These are phyloP conservation scores for Botrytis paeoniae DNA, from an alignment of 2,329 filamentous ascomycete species.

Conservation along the genomic window DNA sequence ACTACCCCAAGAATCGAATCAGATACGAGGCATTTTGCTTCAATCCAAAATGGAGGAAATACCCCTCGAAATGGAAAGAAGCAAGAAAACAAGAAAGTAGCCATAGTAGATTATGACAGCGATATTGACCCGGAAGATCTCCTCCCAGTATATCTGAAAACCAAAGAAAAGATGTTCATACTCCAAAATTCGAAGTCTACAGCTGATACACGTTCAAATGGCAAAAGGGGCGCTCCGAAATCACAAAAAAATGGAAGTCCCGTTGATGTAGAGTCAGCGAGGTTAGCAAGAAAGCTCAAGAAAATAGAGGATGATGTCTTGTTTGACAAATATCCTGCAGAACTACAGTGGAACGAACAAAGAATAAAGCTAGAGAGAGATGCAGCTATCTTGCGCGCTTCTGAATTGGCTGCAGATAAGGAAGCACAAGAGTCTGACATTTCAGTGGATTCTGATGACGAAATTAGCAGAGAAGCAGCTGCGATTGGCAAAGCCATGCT, in stretches of 20 bases:
- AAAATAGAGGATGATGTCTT: conserved; percentile 75
- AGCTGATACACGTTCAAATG: conserved; percentile 38
- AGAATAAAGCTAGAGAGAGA: conserved; percentile 61
- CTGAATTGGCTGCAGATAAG: conserved; percentile 24
- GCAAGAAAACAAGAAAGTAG: conserved; percentile 23
- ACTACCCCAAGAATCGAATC: conserved; percentile 35
- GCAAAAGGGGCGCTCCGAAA: conserved; percentile 20
- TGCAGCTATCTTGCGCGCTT: conserved; percentile 48
- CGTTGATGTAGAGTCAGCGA: conserved; percentile 49
- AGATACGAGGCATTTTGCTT: conserved; percentile 34
- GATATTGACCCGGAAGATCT: conserved; percentile 74
- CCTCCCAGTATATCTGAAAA: conserved; percentile 71
- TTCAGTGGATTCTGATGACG: conserved; percentile 44
- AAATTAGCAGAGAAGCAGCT: conserved; percentile 54
- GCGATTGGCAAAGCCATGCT: conserved; percentile 58
- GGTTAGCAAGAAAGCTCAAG: conserved; percentile 69
- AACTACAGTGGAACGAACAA: conserved; percentile 61
- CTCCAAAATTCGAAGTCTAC: conserved; percentile 51
- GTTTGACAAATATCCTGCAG: conserved; percentile 65
- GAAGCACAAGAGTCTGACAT: conserved; percentile 31
- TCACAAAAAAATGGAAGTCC: conserved; percentile 22
- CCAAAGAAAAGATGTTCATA: conserved; percentile 66
- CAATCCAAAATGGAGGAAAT: conserved; percentile 14
- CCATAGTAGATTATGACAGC: conserved; percentile 54
- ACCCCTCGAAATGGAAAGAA: conserved; percentile 26